Evolutionary conservation across 2,329 filamentous ascomycete species (phyloP).

Genomic region (Colletotrichum sojae): DNA sequence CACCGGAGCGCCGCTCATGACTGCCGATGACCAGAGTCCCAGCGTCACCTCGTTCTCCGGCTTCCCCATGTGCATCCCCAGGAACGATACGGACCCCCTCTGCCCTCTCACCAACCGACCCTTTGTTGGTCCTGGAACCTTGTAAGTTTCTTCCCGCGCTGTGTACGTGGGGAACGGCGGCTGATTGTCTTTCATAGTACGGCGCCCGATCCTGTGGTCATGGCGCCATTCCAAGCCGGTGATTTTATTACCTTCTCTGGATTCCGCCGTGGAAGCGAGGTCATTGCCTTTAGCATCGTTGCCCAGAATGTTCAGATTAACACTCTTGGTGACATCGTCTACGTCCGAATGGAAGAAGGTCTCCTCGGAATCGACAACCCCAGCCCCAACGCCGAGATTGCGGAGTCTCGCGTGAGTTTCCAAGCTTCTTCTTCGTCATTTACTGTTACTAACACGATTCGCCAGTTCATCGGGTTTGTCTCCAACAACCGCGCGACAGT

Average conservation of each 20-base stretch:
- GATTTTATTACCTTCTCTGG: slow-evolving; percentile 54
- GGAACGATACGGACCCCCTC: slow-evolving; percentile 53
- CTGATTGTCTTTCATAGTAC: slow-evolving; percentile 43
- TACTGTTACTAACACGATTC: background rate
- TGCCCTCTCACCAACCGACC: slow-evolving; percentile 54
- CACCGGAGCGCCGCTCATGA: slow-evolving; percentile 56
- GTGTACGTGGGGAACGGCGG: background rate
- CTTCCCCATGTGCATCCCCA: slow-evolving; percentile 67
- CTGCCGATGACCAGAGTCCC: slow-evolving; percentile 63
- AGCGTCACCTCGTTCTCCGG: slow-evolving; percentile 63
- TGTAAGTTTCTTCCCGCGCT: slow-evolving; percentile 43
- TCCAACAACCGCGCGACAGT: slow-evolving; percentile 52
- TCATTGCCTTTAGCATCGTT: slow-evolving; percentile 54
- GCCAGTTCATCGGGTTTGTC: slow-evolving; percentile 50
- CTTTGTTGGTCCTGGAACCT: slow-evolving; percentile 50
- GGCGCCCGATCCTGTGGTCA: slow-evolving; percentile 52
- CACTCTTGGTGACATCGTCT: slow-evolving; percentile 50
- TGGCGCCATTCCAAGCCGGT: slow-evolving; percentile 53
- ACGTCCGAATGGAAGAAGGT: slow-evolving; percentile 53
- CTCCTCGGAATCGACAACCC: slow-evolving; percentile 53
- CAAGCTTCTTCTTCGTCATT: no score
- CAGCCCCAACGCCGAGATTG: slow-evolving; percentile 52
- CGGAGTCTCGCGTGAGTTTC: slow-evolving; percentile 51
- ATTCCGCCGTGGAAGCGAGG: slow-evolving; percentile 48
- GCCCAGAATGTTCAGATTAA: slow-evolving; percentile 54